phyloP scores from a whole-genome alignment of 164 flowering plant species.

The Nymphaea thermarum region DNA sequence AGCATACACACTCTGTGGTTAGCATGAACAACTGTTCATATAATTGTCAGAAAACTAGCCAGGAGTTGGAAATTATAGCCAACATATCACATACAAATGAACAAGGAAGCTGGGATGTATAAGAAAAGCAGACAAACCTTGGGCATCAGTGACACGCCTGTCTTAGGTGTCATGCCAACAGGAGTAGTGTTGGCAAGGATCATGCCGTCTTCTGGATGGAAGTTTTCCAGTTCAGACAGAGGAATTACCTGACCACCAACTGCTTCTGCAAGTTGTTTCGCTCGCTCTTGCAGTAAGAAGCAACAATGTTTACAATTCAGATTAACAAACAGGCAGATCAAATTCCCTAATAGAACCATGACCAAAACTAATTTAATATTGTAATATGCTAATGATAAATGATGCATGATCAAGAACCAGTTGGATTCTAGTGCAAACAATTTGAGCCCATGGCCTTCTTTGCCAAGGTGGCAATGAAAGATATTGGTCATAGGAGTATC shows the following conservation, averaged over 20 bases:
- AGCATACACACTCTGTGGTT: background rate
- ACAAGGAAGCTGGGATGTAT: background rate
- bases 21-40: background rate
- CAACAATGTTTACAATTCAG: background rate
- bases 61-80: too few relatives aligned
- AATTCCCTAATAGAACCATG: background rate
- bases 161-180: constrained; percentile 47
- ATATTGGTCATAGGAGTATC: too few relatives aligned
- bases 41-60: background rate
- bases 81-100: background rate
- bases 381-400: too few relatives aligned
- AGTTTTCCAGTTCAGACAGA: constrained; percentile 11
- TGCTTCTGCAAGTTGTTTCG: constrained; percentile 31
- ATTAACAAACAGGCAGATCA: background rate
- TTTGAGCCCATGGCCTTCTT: too few relatives aligned
- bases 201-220: constrained; percentile 37
- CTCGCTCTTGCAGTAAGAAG: constrained; percentile 22
- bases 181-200: constrained; percentile 52
- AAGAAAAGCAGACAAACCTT: constrained; percentile 24
- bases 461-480: too few relatives aligned
- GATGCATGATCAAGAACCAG: too few relatives aligned
- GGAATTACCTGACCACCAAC: constrained; percentile 42
- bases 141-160: constrained; percentile 31
- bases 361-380: too few relatives aligned
- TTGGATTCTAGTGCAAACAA: too few relatives aligned